Evolutionary conservation across 768 basidiomycete genomes (phyloP), one percentile per base, ranked within the genome.

Genomic region (Phylloporus rhodoxanthus): DNA sequence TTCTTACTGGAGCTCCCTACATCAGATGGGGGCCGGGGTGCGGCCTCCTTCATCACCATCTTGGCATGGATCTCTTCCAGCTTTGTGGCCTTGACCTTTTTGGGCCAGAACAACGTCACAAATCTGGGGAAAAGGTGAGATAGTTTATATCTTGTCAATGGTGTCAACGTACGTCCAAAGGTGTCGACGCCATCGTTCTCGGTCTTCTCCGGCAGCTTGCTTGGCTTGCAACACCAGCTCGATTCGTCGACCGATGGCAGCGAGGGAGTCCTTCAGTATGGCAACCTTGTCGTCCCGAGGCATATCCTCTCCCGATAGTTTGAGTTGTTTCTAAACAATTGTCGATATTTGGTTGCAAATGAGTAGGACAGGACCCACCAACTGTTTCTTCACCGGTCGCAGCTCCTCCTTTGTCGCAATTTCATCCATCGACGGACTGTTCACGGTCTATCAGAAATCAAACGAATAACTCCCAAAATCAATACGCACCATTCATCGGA

Each of bases 31-130:
- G 78, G 69, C 51, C 80, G 71, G n/a, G 82, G 81, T 29, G 79
- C 78, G 40, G 80, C 78, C 63, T 88, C 88, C 68, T 90, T 90
- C 78, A 86, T 85, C 53, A 91, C 89, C 87, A 96, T 91, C 72
- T 96, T 96, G 14, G 89, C 87, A 61, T 96, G 92, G 38, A 97
- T 95, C 63, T 92, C 91, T 68, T 94, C 89, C 33, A 97, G 73
- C 68, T 96, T 96, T 14, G 80, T 82, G 11, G 92, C 91, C 65
- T 87, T 92, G 56, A 97, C 93, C 69, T 94, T 91, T 75, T 95
- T 90, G 5, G 94, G 94, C 94, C 94, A 97, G 71, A 97, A 97
- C 47, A 92, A 76, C 3, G 91, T 93, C 40, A 96, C 92, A 56
- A 97, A 97, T 30, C 91, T 93, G 60, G 10, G 14, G 21, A 45